Percentiles rank a stretch among this genome's conserved stretches.
Evolutionary conservation across 495 filamentous ascomycete species (phyloP).

Genomic region (Tuber calosporum): DNA sequence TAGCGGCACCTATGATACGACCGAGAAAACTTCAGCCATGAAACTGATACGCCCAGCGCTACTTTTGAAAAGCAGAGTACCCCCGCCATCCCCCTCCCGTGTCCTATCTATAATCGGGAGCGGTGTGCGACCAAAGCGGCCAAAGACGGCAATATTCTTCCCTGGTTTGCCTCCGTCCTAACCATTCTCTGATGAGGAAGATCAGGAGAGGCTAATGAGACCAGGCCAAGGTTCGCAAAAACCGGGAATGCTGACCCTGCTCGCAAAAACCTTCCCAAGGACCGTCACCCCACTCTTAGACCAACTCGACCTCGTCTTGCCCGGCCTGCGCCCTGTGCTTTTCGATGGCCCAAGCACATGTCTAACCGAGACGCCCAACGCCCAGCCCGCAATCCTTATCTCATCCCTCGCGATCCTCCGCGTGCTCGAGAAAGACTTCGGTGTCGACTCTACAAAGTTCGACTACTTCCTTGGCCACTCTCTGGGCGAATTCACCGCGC

Average conservation of each 20-base stretch:
- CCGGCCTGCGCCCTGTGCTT: constrained; percentile 64
- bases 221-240: constrained; percentile 90
- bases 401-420: constrained; percentile 84
- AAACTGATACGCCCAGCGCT: not conserved
- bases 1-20: not conserved
- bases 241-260: constrained; percentile 80
- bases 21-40: not conserved
- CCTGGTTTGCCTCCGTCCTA: constrained; percentile 52
- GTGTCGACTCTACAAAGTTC: constrained; percentile 48
- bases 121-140: constrained; percentile 47
- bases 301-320: constrained; percentile 68
- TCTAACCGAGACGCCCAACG: constrained; percentile 74
- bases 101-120: constrained; percentile 9
- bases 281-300: constrained; percentile 66
- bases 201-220: constrained; percentile 10
- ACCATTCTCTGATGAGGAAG: not conserved
- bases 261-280: constrained; percentile 73
- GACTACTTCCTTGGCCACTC: constrained; percentile 87
- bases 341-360: constrained; percentile 64
- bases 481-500: constrained; percentile 87
- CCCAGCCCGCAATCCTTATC: constrained; percentile 94
- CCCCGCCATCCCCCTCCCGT: constrained; percentile 3
- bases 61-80: not conserved
- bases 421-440: constrained; percentile 78
- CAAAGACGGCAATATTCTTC: constrained; percentile 77